Evolutionary conservation across 371 early-diverging fungal genomes (phyloP), one percentile per base, ranked within the genome.

Genomic region (Blyttiomyces sp.): DNA sequence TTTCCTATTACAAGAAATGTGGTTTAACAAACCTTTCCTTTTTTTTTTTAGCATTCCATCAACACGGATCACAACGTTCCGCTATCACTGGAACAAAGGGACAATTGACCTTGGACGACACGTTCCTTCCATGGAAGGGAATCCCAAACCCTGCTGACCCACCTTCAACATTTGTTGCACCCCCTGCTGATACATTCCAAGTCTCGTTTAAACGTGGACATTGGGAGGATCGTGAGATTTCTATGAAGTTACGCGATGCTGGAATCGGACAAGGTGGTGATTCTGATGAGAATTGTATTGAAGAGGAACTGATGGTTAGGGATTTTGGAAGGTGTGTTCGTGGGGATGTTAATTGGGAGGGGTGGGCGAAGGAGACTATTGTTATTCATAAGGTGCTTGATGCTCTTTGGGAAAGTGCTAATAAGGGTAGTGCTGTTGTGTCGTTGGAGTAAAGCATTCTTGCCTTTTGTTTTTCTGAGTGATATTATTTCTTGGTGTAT

Each of bases 371-470:
- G 42, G 51, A 59, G 59, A 34, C 51, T n/a, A 26, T 59, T 13
- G 42, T 28, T 1, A 39, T 59, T 3, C 59, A 59, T 30, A n/a
- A 27, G 24, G 59, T 59, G 39, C 9, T 59, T 30, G 59, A 59
- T 42, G 59, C 59, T 16, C 23, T 59, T 9, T 59, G 59, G 59
- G 51, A 49, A 28, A 50, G 51, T 31, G 59, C 51, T 13, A 49
- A 57, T 33, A 19, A 11, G 31, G 57, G 57, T 4, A 21, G 31
- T 7, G n/a, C 28, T 9, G 49, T 49, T 26, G 57, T 57, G 52
- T 39, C 42, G 42, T 39, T 39, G n/a, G n/a, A n/a, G n/a, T n/a
- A n/a, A n/a, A n/a, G n/a, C n/a, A n/a, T n/a, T n/a, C n/a, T n/a
- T n/a, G n/a, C n/a, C n/a, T n/a, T n/a, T n/a, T n/a, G n/a, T n/a